A percentile compares a stretch with the other conserved stretches of the same genome.
Evolutionary conservation across 805 yeast genomes (phyloP).

Genomic region (Metschnikowia bowlesiae): DNA sequence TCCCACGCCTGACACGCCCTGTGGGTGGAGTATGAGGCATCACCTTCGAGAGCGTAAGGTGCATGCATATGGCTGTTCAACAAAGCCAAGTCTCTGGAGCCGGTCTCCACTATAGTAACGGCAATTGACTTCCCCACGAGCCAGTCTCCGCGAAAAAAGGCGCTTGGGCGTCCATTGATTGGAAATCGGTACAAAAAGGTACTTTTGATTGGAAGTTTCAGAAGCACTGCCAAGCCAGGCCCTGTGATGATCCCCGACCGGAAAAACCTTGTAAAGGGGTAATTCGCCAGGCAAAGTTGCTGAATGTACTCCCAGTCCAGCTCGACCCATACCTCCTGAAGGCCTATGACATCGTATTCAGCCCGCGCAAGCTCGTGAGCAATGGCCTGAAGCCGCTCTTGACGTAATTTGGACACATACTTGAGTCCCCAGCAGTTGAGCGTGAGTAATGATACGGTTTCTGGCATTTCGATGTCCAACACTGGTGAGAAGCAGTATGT

Average conservation of each 20-base stretch:
- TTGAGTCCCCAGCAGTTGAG: conserved; percentile 90
- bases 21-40: conserved; percentile 86
- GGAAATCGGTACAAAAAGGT: conserved; percentile 83
- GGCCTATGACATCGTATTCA: conserved; percentile 76
- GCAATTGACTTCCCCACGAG: conserved; percentile 90
- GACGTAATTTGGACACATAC: conserved; percentile 68
- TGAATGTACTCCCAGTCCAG: conserved; percentile 74
- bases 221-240: conserved; percentile 84
- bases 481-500: not conserved
- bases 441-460: conserved; percentile 46
- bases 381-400: conserved; percentile 64
- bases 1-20: conserved; percentile 97
- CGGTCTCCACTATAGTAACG: conserved; percentile 51
- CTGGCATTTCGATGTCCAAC: not conserved
- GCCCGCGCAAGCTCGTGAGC: conserved; percentile 56
- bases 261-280: conserved; percentile 66
- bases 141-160: conserved; percentile 95
- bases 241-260: conserved; percentile 85
- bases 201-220: conserved; percentile 76
- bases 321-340: conserved; percentile 93
- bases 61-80: conserved; percentile 97
- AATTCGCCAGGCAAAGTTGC: conserved; percentile 38
- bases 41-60: conserved; percentile 79
- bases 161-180: conserved; percentile 90
- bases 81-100: conserved; percentile 61